These are phyloP conservation scores for Albugo laibachii DNA, from an alignment of 352 stramenopile species.

Conservation along the genomic window DNA sequence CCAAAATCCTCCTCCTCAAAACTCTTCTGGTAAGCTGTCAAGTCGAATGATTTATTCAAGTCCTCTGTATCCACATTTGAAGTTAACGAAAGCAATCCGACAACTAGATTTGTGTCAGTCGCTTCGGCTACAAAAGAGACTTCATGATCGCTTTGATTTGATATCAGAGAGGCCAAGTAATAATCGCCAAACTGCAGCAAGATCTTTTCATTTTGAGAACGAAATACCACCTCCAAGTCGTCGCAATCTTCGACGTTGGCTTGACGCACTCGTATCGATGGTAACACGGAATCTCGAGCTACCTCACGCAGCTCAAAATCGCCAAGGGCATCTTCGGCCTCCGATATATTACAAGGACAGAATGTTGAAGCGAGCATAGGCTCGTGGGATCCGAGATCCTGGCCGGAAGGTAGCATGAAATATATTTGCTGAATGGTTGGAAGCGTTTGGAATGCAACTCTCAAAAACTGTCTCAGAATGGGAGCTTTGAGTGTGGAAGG, in stretches of 20 bases:
- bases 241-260: constrained; percentile 69
- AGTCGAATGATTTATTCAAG: constrained; percentile 73
- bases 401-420: constrained; percentile 23
- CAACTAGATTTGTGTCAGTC: constrained; percentile 16
- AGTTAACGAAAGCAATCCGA: constrained; percentile 65
- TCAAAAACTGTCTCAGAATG: constrained; percentile 30
- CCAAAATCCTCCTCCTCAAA: constrained; percentile 17
- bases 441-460: constrained; percentile 25
- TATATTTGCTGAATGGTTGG: constrained; percentile 18
- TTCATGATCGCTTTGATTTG: constrained; percentile 70
- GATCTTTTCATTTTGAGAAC: constrained; percentile 34
- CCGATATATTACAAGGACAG: constrained; percentile 5
- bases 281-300: constrained; percentile 2
- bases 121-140: constrained; percentile 57
- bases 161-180: constrained; percentile 84
- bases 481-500: constrained; percentile 9
- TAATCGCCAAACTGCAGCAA: constrained; percentile 75
- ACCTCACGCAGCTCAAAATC: neutral
- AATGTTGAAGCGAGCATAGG: constrained; percentile 37
- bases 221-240: constrained; percentile 51
- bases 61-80: constrained; percentile 64
- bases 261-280: constrained; percentile 27
- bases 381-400: constrained; percentile 24
- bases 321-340: neutral
- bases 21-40: constrained; percentile 62